Conservation (phyloP, 805 yeast genomes). For the Metschnikowia proteae region DNA sequence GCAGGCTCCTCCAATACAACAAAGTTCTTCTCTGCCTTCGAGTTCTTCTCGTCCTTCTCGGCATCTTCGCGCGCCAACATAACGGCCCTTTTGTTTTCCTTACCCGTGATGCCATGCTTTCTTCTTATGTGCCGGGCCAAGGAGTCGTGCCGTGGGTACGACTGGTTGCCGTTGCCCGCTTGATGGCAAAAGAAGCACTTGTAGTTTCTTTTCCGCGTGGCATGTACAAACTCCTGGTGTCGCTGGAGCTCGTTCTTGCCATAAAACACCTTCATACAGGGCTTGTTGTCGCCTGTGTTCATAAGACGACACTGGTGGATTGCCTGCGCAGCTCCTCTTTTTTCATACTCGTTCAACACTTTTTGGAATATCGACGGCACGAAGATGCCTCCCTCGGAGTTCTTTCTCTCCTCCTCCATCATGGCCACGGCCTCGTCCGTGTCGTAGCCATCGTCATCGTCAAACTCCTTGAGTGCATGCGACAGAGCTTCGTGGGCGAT, state of each 20-base stretch:
- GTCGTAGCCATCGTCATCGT: constrained; percentile 11
- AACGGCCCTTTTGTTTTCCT: constrained; percentile 43
- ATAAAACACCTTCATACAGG: constrained; percentile 40
- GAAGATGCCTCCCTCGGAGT: not conserved
- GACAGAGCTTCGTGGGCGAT: constrained; percentile 6
- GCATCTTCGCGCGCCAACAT: constrained; percentile 42
- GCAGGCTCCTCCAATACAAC: not conserved
- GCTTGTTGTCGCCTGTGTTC: constrained; percentile 30
- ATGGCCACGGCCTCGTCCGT: constrained; percentile 10
- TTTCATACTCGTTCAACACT: constrained; percentile 11
- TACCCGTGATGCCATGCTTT: constrained; percentile 43
- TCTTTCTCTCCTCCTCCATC: constrained; percentile 5
- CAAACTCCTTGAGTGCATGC: constrained; percentile 5
- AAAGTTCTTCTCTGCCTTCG: not conserved
- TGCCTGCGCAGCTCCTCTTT: constrained; percentile 9
- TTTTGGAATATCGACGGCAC: constrained; percentile 13
- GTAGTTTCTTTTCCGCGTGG: constrained; percentile 40
- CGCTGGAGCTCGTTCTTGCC: constrained; percentile 42
- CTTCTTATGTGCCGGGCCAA: constrained; percentile 42
- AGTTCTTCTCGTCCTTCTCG: constrained; percentile 15
- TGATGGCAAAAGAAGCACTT: constrained; percentile 36
- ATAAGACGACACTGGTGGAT: constrained; percentile 38
- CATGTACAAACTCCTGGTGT: constrained; percentile 46
- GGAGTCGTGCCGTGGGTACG: constrained; percentile 44
- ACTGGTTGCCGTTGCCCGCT: constrained; percentile 33